Evolutionary conservation across 495 filamentous ascomycete genomes (phyloP), one percentile per base, ranked within the genome.

Genomic region (Entonaema liquescens): DNA sequence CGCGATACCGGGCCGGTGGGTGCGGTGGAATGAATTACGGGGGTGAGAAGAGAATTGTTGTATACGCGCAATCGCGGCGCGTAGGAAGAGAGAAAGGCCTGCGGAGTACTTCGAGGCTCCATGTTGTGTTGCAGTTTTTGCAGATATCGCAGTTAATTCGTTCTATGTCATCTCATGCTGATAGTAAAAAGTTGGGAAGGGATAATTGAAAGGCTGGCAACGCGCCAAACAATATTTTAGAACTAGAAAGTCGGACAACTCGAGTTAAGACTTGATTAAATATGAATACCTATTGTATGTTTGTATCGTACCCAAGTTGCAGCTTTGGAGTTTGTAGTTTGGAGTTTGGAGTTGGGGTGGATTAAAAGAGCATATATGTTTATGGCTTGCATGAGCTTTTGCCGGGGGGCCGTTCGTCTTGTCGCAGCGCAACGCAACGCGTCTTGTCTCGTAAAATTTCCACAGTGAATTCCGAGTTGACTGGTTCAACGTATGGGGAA

Each of bases 61-160:
- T 94, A 99, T 59, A 90, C 89, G 79, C 94, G 91, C 75, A 99
- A 81, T 71, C 95, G 91, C 56, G 94, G 93, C 73, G 95, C 92
- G 80, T 98, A 98, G 74, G 91, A 94, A 54, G 93, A 94, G 54
- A 95, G 89, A 68, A 97, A 92, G 28, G 94, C 92, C 85, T 97
- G 92, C 44, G 93, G 92, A 63, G 80, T 74, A 52, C 77, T 74
- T 70, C 79, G 77, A 55, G 71, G 55, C 62, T 81, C 80, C 83
- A 85, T 85, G 50, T 70, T 81, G 64, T 62, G 23, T 65, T 25
- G 56, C 40, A 40, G 15, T 53, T 36, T 23, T 21, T 6, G 38
- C 38, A 40, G 38, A n/a, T 40, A 4, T 38, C 17, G 38, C 38
- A 38, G 11, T 52, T 15, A 66, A 31, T 52, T 49, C 49, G 21